Evolutionary conservation across 805 yeast genomes (phyloP), one percentile per base, ranked within the genome.

Genomic region (Lachancea thermotolerans): DNA sequence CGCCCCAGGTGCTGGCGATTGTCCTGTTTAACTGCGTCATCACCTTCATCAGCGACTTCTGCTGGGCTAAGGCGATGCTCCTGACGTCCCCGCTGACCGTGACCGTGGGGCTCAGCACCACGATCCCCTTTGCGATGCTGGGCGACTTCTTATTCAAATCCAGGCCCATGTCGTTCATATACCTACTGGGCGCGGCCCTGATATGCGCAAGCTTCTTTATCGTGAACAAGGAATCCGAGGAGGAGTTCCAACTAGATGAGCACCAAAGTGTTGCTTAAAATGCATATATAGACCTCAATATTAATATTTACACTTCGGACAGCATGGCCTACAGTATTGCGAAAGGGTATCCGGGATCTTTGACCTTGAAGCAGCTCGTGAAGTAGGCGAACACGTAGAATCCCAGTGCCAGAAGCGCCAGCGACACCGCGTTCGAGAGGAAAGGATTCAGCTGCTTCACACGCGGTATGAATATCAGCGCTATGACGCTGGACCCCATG

Each of bases 11-110:
- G 2, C 68, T 80, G 57, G 46, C 65, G 1, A 69, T 89, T 2
- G 67, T 91, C 6, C 41, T 74, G 0, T 49, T 78, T 39, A 93
- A 93, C 62, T 85, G 90, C 47, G 57, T 78, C 31, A 79, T 88
- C 35, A 88, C 96, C 0, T 82, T 93, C 53, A 65, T 90, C 12
- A 83, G 95, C 34, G 99, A 93, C 62, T 89, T 83, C 55, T 81
- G 95, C 57, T 93, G 99, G 99, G 96, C 95, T 30, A 79, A 87
- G 51, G 95, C 98, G 0, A 93, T 90, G 78, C 73, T 93, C 29
- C 69, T 93, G 58, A 93, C 99, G 0, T 83, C 93, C 37, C 99
- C 99, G 1, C 70, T 93, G 52, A 90, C 96, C 0, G 98, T 91
- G 2, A 93, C 99, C 0, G 95, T 93, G 10, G 99, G 99, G 0